A percentile compares a stretch with the other conserved stretches of the same genome.
phyloP scores from a whole-genome alignment of 352 stramenopile genomes.

The Pythium inflatum region DNA sequence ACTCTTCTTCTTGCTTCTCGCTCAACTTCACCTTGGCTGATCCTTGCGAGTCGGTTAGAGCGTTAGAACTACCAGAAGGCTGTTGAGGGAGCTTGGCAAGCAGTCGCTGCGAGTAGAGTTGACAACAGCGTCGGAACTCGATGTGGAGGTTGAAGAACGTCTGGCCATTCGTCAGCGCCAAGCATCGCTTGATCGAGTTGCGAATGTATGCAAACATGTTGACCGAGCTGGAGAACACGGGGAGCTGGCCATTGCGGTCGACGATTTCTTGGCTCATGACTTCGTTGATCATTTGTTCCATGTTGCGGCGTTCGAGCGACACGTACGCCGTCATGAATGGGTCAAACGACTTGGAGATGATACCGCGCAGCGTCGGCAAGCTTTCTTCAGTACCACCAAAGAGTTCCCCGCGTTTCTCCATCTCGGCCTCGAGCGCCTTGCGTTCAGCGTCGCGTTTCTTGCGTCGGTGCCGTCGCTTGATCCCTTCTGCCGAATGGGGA shows the following conservation, averaged over 20 bases:
- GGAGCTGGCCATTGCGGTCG: slow-evolving; percentile 94
- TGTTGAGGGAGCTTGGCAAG: slow-evolving; percentile 68
- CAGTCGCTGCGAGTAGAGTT: slow-evolving; percentile 79
- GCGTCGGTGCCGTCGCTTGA: slow-evolving; percentile 72
- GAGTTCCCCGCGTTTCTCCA: slow-evolving; percentile 58
- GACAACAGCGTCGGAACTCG: slow-evolving; percentile 90
- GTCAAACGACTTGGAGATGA: slow-evolving; percentile 95
- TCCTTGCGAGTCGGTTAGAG: slow-evolving; percentile 7
- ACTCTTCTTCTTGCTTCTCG: slow-evolving; percentile 92
- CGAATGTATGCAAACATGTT: slow-evolving; percentile 99
- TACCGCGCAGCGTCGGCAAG: slow-evolving; percentile 68
- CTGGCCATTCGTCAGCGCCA: slow-evolving; percentile 95
- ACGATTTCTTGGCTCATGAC: slow-evolving; percentile 93
- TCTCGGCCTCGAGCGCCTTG: slow-evolving; percentile 67
- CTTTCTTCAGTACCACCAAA: slow-evolving; percentile 45
- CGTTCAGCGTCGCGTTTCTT: slow-evolving; percentile 77
- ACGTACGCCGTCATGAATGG: slow-evolving; percentile 99
- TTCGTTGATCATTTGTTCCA: slow-evolving; percentile 92
- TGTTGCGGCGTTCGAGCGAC: slow-evolving; percentile 94
- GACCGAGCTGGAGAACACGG: slow-evolving; percentile 96
- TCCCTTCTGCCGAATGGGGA: slow-evolving; percentile 69
- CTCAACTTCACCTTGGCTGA: slow-evolving; percentile 63
- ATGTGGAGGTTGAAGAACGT: slow-evolving; percentile 97
- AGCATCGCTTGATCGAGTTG: slow-evolving; percentile 97
- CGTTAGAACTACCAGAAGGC: slow-evolving; percentile 3